Base-by-base conservation (phyloP, 176 grass and related monocot genomes). In the Oryza glaberrima region DNA sequence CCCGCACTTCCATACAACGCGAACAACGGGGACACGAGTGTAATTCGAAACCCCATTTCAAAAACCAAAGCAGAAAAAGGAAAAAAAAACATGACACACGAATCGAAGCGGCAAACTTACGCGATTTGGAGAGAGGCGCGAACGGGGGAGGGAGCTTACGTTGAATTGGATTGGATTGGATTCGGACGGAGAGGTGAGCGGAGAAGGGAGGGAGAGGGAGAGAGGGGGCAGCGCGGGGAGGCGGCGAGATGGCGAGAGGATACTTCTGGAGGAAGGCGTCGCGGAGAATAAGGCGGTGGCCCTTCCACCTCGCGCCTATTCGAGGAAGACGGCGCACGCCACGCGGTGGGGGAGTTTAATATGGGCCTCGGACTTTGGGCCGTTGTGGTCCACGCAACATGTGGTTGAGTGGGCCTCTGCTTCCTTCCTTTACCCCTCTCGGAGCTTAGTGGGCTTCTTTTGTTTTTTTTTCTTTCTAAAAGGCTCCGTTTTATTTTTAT, bases 131-230 rank as follows among this genome's bases (percentile, higher is more conserved):
- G 51, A 25, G 13, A 44, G 9, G 43, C 43, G 43, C 43, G 7
- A 44, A 44, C 9, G 43, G 43, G 11, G 64, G 10, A 17, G 76
- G 17, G 67, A 45, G 34, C 79, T 86, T 79, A 90, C 88, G 11
- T 41, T 17, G 81, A 44, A 11, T 32, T 17, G 19, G 44, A 49
- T 32, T 32, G 30, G 30, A 32, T 32, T 32, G 30, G 30, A 32
- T 32, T 32, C 22, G 19, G 44, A 49, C 54, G 77, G 40, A 12
- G 69, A n/a, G 88, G 75, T 44, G 51, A 30, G 38, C 10, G 75
- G 40, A 52, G 30, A 13, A 17, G 83, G 23, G 22, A 23, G 41
- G 5, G 36, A 38, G 36, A 44, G 35, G 74, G 6, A 49, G 6
- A 49, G n/a, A 7, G 74, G 19, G 67, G 35, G 13, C 3, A 44